Percentiles rank a stretch among this genome's conserved stretches.
Evolutionary conservation across 2,329 filamentous ascomycete species (phyloP).

Genomic region (Bipolaris cookei): DNA sequence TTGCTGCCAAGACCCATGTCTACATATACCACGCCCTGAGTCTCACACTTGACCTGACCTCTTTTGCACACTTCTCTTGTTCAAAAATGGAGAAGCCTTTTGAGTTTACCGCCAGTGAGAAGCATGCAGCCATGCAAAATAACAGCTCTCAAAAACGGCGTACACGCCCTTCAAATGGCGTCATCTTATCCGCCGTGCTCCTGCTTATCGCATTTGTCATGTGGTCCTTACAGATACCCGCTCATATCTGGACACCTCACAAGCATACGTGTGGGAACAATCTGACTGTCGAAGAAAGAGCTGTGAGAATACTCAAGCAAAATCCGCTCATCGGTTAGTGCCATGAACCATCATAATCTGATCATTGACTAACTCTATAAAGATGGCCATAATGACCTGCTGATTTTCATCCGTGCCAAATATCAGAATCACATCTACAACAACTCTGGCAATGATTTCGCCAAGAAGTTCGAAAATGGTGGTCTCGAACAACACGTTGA

Average conservation of each 20-base stretch:
- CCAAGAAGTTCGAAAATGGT: conserved; percentile 74
- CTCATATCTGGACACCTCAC: conserved; percentile 1
- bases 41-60: not conserved
- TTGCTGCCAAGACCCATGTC: conserved; percentile 7
- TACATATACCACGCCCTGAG: not conserved
- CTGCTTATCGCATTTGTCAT: conserved; percentile 15
- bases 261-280: conserved; percentile 1
- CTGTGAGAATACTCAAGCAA: conserved; percentile 43
- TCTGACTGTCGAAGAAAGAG: conserved; percentile 41
- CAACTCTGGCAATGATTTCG: conserved; percentile 64
- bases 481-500: conserved; percentile 76
- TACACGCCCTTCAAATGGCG: not conserved
- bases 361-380: conserved; percentile 23
- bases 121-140: not conserved
- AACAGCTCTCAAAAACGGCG: conserved; percentile 1
- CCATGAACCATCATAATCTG: not conserved
- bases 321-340: conserved; percentile 51
- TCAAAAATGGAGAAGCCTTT: conserved; percentile 19
- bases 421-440: conserved; percentile 82
- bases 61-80: not conserved
- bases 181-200: conserved; percentile 6
- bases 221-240: conserved; percentile 9
- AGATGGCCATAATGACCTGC: conserved; percentile 92
- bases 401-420: conserved; percentile 69
- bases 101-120: not conserved